These are phyloP conservation scores for Dipteronia dyeriana DNA, from an alignment of 345 rosid genomes.

Conservation along the genomic window DNA sequence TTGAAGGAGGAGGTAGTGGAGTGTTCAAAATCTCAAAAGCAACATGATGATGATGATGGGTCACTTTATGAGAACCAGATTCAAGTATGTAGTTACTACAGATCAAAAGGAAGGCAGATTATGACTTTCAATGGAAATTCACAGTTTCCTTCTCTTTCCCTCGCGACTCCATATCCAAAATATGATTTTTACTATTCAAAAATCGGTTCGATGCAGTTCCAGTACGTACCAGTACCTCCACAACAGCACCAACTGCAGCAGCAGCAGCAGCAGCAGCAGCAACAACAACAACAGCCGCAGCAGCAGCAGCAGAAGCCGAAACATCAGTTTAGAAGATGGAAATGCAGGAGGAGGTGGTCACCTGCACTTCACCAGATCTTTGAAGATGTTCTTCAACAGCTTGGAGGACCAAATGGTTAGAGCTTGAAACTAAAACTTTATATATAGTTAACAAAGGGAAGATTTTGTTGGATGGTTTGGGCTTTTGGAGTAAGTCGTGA, in stretches of 20 bases:
- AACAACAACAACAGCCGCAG: not conserved
- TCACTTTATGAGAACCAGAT: conserved; percentile 39
- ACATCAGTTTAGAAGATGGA: conserved; percentile 29
- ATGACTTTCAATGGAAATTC: conserved; percentile 41
- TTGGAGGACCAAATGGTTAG: conserved; percentile 77
- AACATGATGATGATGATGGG: conserved; percentile 40
- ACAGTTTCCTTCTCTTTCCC: conserved; percentile 39
- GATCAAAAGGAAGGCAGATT: conserved; percentile 37
- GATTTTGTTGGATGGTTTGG: not conserved
- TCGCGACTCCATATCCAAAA: conserved; percentile 40
- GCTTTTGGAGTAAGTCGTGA: no score
- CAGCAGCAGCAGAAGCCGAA: conserved; percentile 6
- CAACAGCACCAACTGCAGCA: conserved; percentile 19
- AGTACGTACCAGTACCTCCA: conserved; percentile 21
- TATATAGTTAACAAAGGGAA: no score
- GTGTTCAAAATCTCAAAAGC: conserved; percentile 31
- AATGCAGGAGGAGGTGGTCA: conserved; percentile 81
- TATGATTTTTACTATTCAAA: conserved; percentile 26
- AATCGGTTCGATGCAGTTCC: conserved; percentile 27
- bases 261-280: conserved; percentile 39
- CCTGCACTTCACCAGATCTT: conserved; percentile 76
- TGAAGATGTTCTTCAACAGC: conserved; percentile 63
- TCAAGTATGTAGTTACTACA: conserved; percentile 32
- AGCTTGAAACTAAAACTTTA: conserved; percentile 12
- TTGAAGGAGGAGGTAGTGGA: conserved; percentile 56